These are phyloP conservation scores for Prinsepia uniflora DNA, from an alignment of 306 rosid species.

Conservation along the genomic window DNA sequence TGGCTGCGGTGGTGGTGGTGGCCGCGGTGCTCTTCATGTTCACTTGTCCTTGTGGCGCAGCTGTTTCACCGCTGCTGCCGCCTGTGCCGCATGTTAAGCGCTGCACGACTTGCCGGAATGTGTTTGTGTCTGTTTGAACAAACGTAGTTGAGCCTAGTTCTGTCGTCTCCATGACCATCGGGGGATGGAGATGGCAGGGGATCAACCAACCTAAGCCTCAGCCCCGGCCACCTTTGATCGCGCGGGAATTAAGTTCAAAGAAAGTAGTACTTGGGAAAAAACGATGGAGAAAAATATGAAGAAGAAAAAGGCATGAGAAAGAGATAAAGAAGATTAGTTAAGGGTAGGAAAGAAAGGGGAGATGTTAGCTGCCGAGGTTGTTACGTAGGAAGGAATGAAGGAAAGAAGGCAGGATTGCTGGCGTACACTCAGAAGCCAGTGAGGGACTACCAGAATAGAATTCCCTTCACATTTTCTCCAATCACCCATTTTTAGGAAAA, in stretches of 20 bases:
- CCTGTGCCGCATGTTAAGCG: conserved; percentile 47
- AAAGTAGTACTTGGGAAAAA: too few species aligned
- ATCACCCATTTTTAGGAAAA: not conserved
- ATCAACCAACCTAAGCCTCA: not conserved
- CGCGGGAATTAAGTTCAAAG: too few species aligned
- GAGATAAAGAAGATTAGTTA: not conserved
- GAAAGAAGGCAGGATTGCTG: conserved; percentile 9
- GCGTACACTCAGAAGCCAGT: conserved; percentile 39
- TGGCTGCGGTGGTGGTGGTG: not conserved
- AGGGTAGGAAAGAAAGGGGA: not conserved
- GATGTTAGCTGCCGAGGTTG: not conserved
- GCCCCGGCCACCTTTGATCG: too few species aligned
- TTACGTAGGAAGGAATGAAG: conserved; percentile 22
- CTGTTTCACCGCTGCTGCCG: not conserved
- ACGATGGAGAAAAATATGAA: too few species aligned
- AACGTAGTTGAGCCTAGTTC: conserved; percentile 39
- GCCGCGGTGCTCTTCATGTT: conserved; percentile 23
- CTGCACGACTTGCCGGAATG: conserved; percentile 76
- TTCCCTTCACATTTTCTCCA: not conserved
- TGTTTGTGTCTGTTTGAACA: conserved; percentile 62
- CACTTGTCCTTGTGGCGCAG: conserved; percentile 7
- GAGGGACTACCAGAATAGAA: conserved; percentile 26
- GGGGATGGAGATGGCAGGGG: not conserved
- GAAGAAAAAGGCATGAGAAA: too few species aligned
- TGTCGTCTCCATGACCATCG: conserved; percentile 41